Evolutionary conservation across 2,329 filamentous ascomycete species (phyloP).

Genomic region (Capronia coronata): DNA sequence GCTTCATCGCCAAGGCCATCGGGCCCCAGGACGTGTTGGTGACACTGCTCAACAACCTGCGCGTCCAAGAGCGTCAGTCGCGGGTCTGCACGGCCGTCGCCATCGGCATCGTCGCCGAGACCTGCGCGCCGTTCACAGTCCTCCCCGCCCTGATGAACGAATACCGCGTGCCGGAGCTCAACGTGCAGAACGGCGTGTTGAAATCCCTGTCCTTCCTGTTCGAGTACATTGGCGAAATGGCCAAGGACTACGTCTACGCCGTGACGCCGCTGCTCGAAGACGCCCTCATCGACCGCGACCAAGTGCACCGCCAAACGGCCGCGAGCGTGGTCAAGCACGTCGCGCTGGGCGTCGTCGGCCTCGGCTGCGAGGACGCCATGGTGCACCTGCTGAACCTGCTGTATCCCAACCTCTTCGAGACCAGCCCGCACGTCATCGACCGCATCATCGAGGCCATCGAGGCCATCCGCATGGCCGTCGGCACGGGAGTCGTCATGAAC

Average conservation of each 20-base stretch:
- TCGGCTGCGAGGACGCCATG: constrained; percentile 98
- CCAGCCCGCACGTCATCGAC: constrained; percentile 95
- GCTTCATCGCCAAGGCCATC: constrained; percentile 98
- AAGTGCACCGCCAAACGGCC: constrained; percentile 94
- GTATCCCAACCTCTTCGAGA: constrained; percentile 96
- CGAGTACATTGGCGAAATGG: constrained; percentile 99
- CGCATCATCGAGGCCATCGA: constrained; percentile 96
- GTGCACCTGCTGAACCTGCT: constrained; percentile 92
- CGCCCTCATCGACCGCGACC: constrained; percentile 92
- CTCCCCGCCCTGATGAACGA: constrained; percentile 99
- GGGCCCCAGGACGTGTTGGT: constrained; percentile 95
- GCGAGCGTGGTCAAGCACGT: constrained; percentile 97
- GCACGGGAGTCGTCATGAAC: constrained; percentile 88
- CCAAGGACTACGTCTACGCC: constrained; percentile 98
- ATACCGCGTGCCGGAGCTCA: constrained; percentile 94
- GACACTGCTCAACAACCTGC: constrained; percentile 89
- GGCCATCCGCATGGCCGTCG: constrained; percentile 86
- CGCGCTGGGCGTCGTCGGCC: constrained; percentile 89
- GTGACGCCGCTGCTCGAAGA: constrained; percentile 94
- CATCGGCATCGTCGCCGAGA: constrained; percentile 97
- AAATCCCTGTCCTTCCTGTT: constrained; percentile 96
- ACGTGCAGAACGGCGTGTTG: constrained; percentile 96
- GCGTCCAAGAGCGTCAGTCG: constrained; percentile 95
- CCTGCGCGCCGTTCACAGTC: constrained; percentile 95
- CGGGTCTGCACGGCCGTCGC: constrained; percentile 97